Percentiles rank a stretch among this genome's conserved stretches.
These are phyloP conservation scores for Sporothrix sp. DNA, from an alignment of 2,329 filamentous ascomycete species.

Conservation along the genomic window DNA sequence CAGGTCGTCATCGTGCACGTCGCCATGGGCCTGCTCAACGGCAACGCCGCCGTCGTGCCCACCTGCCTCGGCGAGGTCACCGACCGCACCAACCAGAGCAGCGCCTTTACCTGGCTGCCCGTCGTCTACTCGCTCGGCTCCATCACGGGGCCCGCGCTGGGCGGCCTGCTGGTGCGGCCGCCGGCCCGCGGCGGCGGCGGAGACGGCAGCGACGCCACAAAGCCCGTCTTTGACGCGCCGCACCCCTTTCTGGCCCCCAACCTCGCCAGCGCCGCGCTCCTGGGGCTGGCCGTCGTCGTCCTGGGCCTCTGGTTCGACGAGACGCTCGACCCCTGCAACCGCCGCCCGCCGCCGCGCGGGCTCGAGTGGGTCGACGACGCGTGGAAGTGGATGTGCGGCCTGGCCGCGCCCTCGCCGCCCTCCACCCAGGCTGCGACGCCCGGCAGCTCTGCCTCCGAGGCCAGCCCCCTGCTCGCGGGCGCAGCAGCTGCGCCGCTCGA, in stretches of 20 bases:
- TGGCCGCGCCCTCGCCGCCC: not conserved
- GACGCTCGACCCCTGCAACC: slow-evolving; percentile 51
- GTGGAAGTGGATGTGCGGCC: slow-evolving; percentile 21
- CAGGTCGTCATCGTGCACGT: slow-evolving; percentile 80
- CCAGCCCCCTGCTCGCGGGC: slow-evolving; percentile 2
- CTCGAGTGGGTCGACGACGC: slow-evolving; percentile 25
- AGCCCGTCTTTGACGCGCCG: no score
- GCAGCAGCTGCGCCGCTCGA: not conserved
- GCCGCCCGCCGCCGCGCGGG: slow-evolving; percentile 15
- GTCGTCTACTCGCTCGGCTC: slow-evolving; percentile 93
- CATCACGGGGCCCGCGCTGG: slow-evolving; percentile 87
- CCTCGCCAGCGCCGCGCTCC: slow-evolving; percentile 60
- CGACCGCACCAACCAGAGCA: slow-evolving; percentile 86
- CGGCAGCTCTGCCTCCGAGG: not conserved
- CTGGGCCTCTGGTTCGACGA: slow-evolving; percentile 79
- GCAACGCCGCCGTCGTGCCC: slow-evolving; percentile 87
- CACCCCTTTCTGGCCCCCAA: slow-evolving; percentile 86
- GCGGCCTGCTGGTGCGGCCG: slow-evolving; percentile 67
- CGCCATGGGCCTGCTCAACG: slow-evolving; percentile 87
- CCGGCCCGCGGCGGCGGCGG: slow-evolving; percentile 41
- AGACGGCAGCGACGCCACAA: no score
- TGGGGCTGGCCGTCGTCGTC: slow-evolving; percentile 62
- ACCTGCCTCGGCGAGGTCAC: slow-evolving; percentile 93
- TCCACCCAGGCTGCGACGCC: not conserved
- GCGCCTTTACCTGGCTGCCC: slow-evolving; percentile 86